A percentile compares a stretch with the other conserved stretches of the same genome.
Evolutionary conservation across 208 protist genomes (phyloP).

Genomic region (Acanthamoeba comandoni): DNA sequence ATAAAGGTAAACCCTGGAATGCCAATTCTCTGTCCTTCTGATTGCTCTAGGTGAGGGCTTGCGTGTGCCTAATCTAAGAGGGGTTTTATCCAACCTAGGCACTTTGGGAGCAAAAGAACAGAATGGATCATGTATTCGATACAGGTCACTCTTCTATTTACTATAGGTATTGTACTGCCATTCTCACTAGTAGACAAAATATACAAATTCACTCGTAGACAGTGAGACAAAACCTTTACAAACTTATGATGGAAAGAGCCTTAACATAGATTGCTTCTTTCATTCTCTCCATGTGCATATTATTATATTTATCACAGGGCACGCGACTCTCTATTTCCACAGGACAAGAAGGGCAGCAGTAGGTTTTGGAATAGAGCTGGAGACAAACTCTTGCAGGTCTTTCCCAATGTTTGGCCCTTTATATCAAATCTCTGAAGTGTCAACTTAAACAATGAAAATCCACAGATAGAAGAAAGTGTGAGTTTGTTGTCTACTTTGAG

Average conservation of each 20-base stretch:
- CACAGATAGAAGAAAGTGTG: constrained; percentile 76
- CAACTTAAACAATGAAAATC: not conserved
- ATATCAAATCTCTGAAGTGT: constrained; percentile 54
- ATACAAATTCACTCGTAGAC: too few relatives aligned
- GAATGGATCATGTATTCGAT: constrained; percentile 61
- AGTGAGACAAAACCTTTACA: too few relatives aligned
- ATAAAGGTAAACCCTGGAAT: too few relatives aligned
- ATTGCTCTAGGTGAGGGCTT: too few relatives aligned
- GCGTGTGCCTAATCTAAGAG: too few relatives aligned
- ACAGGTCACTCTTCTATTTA: constrained; percentile 23
- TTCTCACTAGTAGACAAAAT: too few relatives aligned
- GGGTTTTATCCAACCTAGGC: too few relatives aligned
- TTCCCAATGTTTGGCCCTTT: constrained; percentile 88
- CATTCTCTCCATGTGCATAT: too few relatives aligned
- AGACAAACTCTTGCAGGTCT: constrained; percentile 91
- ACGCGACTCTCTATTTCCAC: constrained; percentile 45
- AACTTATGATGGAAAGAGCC: too few relatives aligned
- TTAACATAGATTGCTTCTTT: too few relatives aligned
- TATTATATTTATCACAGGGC: too few relatives aligned
- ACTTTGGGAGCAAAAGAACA: constrained; percentile 52
- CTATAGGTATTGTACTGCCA: constrained; percentile 10
- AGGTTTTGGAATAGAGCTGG: constrained; percentile 92
- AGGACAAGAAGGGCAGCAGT: constrained; percentile 18
- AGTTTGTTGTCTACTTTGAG: not conserved
- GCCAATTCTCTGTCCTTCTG: too few relatives aligned